Base-by-base conservation (phyloP, 129 eudicot genomes). In the Oenanthe sinensis region DNA sequence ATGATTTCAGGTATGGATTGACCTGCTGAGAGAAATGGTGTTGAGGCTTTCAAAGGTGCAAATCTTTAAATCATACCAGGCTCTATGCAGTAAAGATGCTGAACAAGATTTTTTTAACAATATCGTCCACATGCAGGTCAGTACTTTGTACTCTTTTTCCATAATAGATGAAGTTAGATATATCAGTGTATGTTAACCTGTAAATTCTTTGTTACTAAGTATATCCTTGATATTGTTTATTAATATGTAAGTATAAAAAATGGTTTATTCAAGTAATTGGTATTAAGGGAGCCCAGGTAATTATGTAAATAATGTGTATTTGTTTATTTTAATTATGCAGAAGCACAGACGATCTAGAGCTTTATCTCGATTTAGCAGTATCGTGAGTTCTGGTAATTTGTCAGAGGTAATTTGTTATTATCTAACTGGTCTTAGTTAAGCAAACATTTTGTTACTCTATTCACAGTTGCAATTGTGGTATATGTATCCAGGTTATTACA, bases 341-440 rank as follows among this genome's bases (percentile, higher is more conserved):
- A 95, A 83, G 84, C 97, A 91, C 81, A 84, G 91, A 81, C 87
- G 92, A 84, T 93, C 91, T 47, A 88, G 88, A 89, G 98, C 97
- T 30, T 84, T 95, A 80, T 69, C 85, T 67, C 91, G 90, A 81
- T 95, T 95, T 85, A 75, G 80, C 42, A 80, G 54, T 26, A 82
- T 84, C 46, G 78, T 87, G 65, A 80, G 85, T 47, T 84, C 89
- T 11, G 79, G 78, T 75, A 80, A 79, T 74, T 77, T 91, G 71
- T 86, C 97, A 1, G 85, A 88, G 88, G 98, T 91, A 85, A n/a
- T 36, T 40, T 16, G 24, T 70, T 20, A 33, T 26, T n/a, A 6
- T 74, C 39, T 9, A 46, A 39, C 36, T 65, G 9, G 68, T 16
- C 48, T 58, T 84, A 3, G 20, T 22, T 45, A 7, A 26, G 28